Evolutionary conservation across 169 alveolate species (phyloP).

Genomic region (Cryptosporidium sp.): DNA sequence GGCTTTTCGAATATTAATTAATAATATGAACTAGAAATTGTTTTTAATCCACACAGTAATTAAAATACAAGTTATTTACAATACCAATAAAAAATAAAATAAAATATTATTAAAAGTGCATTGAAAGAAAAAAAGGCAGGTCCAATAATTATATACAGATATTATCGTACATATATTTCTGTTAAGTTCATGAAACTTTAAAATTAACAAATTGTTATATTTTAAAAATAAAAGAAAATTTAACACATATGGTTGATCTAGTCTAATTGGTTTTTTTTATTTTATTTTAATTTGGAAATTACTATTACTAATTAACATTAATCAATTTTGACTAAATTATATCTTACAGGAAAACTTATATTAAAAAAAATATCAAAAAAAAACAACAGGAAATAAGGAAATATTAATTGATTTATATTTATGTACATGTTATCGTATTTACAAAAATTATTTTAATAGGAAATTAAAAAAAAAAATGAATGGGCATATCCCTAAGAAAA

Average conservation of each 20-base stretch:
- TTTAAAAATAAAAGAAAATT: no score
- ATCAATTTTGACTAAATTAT: neutral
- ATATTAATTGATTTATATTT: neutral
- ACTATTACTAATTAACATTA: neutral
- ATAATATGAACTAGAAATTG: conserved; percentile 13
- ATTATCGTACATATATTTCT: neutral
- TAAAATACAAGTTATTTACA: neutral
- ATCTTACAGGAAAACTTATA: neutral
- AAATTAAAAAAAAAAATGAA: neutral
- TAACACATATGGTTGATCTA: neutral
- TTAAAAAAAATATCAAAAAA: no score
- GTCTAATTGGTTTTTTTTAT: no score
- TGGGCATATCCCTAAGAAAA: conserved; percentile 72
- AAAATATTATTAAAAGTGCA: no score
- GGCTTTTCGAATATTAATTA: neutral
- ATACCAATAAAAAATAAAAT: no score
- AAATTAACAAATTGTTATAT: no score
- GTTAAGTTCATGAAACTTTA: neutral
- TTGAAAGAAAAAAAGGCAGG: neutral
- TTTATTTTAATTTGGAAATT: no score
- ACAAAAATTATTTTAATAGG: no score
- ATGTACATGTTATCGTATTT: neutral
- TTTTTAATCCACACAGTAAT: conserved; percentile 2
- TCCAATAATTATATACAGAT: no score
- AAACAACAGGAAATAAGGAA: neutral